These are phyloP conservation scores for Trichosporon asahii DNA, from an alignment of 1,284 basidiomycete species.

Conservation along the genomic window DNA sequence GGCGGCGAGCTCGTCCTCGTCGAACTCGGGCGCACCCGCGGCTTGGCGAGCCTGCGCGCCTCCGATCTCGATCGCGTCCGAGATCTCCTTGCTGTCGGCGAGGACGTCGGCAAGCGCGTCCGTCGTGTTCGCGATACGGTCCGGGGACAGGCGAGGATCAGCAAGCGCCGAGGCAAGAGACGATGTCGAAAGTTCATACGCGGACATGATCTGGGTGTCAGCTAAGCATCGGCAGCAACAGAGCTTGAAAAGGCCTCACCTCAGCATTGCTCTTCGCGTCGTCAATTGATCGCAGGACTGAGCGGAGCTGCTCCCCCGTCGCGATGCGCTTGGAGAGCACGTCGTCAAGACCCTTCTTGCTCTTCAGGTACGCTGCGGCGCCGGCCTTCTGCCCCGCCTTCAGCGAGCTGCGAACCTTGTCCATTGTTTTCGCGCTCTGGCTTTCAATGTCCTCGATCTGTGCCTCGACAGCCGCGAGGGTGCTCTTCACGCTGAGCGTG, in stretches of 20 bases:
- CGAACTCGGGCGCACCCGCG: constrained; percentile 54
- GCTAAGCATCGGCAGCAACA: no score
- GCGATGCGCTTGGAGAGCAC: constrained; percentile 69
- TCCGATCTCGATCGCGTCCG: constrained; percentile 69
- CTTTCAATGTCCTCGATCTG: constrained; percentile 55
- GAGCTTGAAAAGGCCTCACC: no score
- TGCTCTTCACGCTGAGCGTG: constrained; percentile 38
- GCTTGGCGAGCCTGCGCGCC: constrained; percentile 58
- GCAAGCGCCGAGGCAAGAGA: constrained; percentile 72
- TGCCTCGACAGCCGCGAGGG: constrained; percentile 44
- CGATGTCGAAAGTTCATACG: constrained; percentile 73
- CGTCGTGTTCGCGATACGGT: constrained; percentile 77
- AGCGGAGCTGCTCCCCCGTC: constrained; percentile 69
- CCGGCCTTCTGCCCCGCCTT: constrained; percentile 66
- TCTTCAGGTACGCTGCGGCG: constrained; percentile 71
- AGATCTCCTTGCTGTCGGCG: constrained; percentile 74
- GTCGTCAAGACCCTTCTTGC: constrained; percentile 75
- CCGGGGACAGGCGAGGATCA: constrained; percentile 72
- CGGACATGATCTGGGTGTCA: constrained; percentile 67
- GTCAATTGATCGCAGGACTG: constrained; percentile 77
- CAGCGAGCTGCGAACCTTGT: constrained; percentile 64
- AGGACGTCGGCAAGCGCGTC: constrained; percentile 78
- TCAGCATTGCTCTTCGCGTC: constrained; percentile 82
- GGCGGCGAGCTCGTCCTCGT: constrained; percentile 56
- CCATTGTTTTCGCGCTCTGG: constrained; percentile 66